Evolutionary conservation across 2,329 filamentous ascomycete genomes (phyloP).

Genomic region (Cercospora nicotianae): DNA sequence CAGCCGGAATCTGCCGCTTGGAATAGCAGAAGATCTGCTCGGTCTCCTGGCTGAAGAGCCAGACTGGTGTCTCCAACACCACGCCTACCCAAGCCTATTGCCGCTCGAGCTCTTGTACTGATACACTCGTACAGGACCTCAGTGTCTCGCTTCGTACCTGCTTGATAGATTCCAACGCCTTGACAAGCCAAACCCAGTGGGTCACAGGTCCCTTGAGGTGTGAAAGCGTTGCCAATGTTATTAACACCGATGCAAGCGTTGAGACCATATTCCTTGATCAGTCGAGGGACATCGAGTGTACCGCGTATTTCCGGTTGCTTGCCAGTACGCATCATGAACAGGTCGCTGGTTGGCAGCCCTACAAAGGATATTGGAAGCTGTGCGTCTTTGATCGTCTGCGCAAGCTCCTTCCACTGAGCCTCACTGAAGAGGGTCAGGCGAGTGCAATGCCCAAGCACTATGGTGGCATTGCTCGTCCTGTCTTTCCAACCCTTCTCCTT

Average conservation of each 20-base stretch:
- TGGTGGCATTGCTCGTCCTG: slow-evolving; percentile 46
- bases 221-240: slow-evolving; percentile 74
- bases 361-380: slow-evolving; percentile 65
- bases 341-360: slow-evolving; percentile 68
- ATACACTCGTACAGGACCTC: slow-evolving; percentile 57
- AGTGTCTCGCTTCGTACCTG: slow-evolving; percentile 61
- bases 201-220: slow-evolving; percentile 67
- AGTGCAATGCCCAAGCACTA: slow-evolving; percentile 68
- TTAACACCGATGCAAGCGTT: slow-evolving; percentile 66
- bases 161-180: slow-evolving; percentile 67
- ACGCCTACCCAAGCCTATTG: slow-evolving; percentile 35
- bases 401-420: slow-evolving; percentile 54
- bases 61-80: slow-evolving; percentile 31
- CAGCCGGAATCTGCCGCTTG: slow-evolving; percentile 40
- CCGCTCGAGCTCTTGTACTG: slow-evolving; percentile 34
- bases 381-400: slow-evolving; percentile 47
- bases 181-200: slow-evolving; percentile 63
- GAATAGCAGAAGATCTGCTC: slow-evolving; percentile 48
- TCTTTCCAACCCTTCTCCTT: slow-evolving; percentile 52
- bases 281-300: slow-evolving; percentile 60
- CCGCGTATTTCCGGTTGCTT: slow-evolving; percentile 48
- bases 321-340: slow-evolving; percentile 66
- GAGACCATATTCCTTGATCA: slow-evolving; percentile 60
- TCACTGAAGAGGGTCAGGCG: slow-evolving; percentile 59
- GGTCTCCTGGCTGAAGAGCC: slow-evolving; percentile 39